A percentile compares a stretch with the other conserved stretches of the same genome.
These are phyloP conservation scores for Lentinula novae-zelandiae DNA, from an alignment of 1,284 basidiomycete genomes.

Conservation along the genomic window DNA sequence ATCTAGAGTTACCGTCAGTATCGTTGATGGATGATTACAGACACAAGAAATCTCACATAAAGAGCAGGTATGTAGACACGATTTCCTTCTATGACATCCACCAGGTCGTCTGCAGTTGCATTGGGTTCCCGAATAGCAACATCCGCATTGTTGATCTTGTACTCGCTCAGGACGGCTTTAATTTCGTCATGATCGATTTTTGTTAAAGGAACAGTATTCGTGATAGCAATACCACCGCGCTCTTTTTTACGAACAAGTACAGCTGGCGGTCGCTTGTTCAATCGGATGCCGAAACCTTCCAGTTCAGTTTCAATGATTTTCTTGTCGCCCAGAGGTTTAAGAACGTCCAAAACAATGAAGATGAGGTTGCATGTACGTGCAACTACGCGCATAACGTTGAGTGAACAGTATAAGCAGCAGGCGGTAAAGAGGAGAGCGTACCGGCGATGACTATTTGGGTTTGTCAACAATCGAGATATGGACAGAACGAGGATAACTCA, in stretches of 20 bases:
- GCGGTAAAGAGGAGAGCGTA: constrained; percentile 33
- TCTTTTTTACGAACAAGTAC: constrained; percentile 91
- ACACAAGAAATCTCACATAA: constrained; percentile 53
- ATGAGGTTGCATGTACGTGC: constrained; percentile 98
- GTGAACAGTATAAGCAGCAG: constrained; percentile 11
- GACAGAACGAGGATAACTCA: constrained; percentile 16
- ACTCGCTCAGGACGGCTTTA: constrained; percentile 94
- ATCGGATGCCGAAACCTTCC: constrained; percentile 94
- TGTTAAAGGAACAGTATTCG: constrained; percentile 95
- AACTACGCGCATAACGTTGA: constrained; percentile 45
- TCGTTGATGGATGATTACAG: constrained; percentile 1
- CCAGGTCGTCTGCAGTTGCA: constrained; percentile 96
- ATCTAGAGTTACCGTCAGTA: constrained; percentile 39
- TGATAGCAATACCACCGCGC: constrained; percentile 91
- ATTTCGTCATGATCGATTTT: constrained; percentile 96
- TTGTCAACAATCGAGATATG: constrained; percentile 8
- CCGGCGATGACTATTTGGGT: constrained; percentile 70
- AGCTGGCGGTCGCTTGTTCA: constrained; percentile 94
- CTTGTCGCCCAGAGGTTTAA: constrained; percentile 96
- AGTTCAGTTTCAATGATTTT: constrained; percentile 88
- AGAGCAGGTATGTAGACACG: constrained; percentile 94
- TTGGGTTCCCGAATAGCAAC: constrained; percentile 91
- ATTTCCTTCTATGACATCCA: constrained; percentile 94
- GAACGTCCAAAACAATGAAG: constrained; percentile 97
- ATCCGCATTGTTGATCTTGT: constrained; percentile 87